phyloP scores from a whole-genome alignment of 192 early-diverging fungal species.

The Coemansia javaensis region DNA sequence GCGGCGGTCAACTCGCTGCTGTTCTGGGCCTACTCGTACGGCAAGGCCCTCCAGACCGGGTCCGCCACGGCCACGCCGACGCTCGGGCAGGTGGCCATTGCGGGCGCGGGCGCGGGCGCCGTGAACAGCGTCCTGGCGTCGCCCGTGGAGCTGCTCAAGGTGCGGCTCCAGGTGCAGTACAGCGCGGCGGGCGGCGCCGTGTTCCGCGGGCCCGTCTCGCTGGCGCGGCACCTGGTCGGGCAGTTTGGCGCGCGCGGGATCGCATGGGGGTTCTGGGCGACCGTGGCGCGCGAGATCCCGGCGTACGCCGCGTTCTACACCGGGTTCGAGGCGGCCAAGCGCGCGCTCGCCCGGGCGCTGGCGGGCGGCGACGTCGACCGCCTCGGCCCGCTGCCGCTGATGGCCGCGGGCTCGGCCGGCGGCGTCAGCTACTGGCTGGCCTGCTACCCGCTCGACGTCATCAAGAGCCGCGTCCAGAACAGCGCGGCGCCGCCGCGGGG shows the following conservation, averaged over 20 bases:
- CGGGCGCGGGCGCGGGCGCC: constrained; percentile 84
- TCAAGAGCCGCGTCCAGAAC: constrained; percentile 76
- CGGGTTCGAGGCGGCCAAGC: constrained; percentile 77
- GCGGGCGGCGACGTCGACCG: constrained; percentile 43
- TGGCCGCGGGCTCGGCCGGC: constrained; percentile 75
- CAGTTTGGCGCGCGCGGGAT: constrained; percentile 73
- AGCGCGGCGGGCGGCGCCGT: constrained; percentile 5
- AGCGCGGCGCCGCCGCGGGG: constrained; percentile 56
- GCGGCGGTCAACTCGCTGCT: constrained; percentile 82
- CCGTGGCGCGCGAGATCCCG: constrained; percentile 72
- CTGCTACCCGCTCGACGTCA: constrained; percentile 82
- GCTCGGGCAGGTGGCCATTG: constrained; percentile 68
- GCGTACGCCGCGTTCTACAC: constrained; percentile 83
- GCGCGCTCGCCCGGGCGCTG: constrained; percentile 52
- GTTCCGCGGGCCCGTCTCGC: constrained; percentile 60
- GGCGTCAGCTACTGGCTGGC: constrained; percentile 77
- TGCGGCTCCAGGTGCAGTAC: constrained; percentile 88
- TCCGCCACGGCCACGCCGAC: constrained; percentile 52
- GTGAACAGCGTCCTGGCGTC: constrained; percentile 81
- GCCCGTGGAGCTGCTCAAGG: constrained; percentile 93
- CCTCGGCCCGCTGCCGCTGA: constrained; percentile 54
- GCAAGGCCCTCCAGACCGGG: constrained; percentile 54
- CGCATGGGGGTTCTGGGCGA: constrained; percentile 78
- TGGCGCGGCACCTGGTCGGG: constrained; percentile 60
- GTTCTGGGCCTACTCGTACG: constrained; percentile 73